Base-by-base conservation (phyloP, 2,329 filamentous ascomycete species). In the Exophiala dermatitidis region DNA sequence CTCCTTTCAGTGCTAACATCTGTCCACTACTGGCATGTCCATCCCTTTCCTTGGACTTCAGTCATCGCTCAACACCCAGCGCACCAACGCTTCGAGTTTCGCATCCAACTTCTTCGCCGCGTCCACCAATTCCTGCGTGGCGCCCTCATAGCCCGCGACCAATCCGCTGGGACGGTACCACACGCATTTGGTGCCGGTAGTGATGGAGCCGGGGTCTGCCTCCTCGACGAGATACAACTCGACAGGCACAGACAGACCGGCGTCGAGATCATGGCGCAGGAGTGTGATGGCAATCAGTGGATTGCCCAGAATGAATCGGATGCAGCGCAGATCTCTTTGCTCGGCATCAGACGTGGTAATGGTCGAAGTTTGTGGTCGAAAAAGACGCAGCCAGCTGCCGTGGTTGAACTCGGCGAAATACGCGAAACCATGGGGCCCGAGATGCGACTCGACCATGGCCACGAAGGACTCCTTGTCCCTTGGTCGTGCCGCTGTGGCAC, bases 381-480 rank as follows among this genome's bases (percentile, higher is more conserved):
- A 57, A 4, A 53, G 19, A 2, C 34, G 42, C 31, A 57, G 47
- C 56, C 56, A 58, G 19, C 19, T n/a, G 1, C 53, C 46, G 36
- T 56, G 53, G 37, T 58, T 42, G 29, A 50, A 54, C 38, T 58
- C 56, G 36, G 45, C 30, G 53, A 58, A 58, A 44, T 58, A 53
- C 56, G 53, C 56, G 44, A 58, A 58, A 1, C 46, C 53, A 29
- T 55, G 50, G 8, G 49, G 46, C 8, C 56, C 56, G 38, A 53
- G 10, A 4, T 46, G 28, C 12, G 42, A 28, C 8, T 37, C 33
- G 40, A 56, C 50, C 40, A 28, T 47, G 3, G 43, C 28, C 30
- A 47, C 46, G 37, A 44, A 50, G 7, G 33, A 48, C 9, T 45
- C 38, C 26, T 41, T 46, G 31, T 57, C 44, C 5, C 36, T 45